Evolutionary conservation across 1,284 basidiomycete genomes (phyloP), one percentile per base, ranked within the genome.

Genomic region (Pholiota adiposa): DNA sequence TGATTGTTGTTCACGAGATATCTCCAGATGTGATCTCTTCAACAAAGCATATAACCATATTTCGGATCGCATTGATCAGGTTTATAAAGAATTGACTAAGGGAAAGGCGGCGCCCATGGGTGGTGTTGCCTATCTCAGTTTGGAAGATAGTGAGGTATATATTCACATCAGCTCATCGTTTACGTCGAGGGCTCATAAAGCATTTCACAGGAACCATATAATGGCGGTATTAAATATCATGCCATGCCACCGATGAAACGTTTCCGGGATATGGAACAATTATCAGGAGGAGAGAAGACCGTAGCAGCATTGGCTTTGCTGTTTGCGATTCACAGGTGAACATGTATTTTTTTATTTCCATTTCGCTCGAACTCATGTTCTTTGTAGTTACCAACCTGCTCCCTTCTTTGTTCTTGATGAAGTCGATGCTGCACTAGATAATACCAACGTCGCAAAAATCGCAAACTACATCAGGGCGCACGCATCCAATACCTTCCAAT

Each of bases 211-310:
- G 97, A 99, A 82, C 97, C 97, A 0, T 99, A 99, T 69, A 84
- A 86, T 23, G 92, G 90, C 27, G 97, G 97, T 59, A 94, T 99
- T 77, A 97, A 97, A 75, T 99, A 98, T 73, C 96, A 98, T 72
- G 96, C 96, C 0, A 99, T 99, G 93, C 97, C 97, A 0, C 96
- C 96, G 0, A 97, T 98, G 89, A 99, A 99, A 75, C 92, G 96
- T 5, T 99, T 99, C 83, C 86, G 96, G 65, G 97, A 99, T 73
- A 99, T 99, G 93, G 96, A 98, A 62, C 96, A 98, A 73, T 81
- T 99, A 4, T 98, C 96, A 0, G 97, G 97, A 55, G 97, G 97
- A 23, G 97, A 99, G 74, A 98, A 98, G 80, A 98, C 97, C 0
- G 97, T 99, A 63, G 97, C 97, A 3, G 97, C 97, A 5, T 79